These are phyloP conservation scores for Ophiostoma sp. DNA, from an alignment of 2,329 filamentous ascomycete genomes.

Conservation along the genomic window DNA sequence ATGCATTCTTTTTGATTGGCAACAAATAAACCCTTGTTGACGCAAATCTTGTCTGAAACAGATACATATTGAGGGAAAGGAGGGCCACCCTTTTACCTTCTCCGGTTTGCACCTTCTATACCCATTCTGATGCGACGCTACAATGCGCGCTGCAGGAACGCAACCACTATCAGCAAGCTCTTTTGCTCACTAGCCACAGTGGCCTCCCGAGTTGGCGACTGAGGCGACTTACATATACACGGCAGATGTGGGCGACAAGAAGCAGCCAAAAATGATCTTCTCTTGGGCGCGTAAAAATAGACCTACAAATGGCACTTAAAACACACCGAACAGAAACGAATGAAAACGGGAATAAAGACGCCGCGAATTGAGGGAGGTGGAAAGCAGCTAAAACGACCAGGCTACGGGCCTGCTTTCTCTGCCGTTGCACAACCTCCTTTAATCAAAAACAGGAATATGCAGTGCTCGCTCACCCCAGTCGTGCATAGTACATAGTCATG, in stretches of 20 bases:
- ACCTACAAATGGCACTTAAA: constrained; percentile 2
- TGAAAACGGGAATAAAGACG: background rate
- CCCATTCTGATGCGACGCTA: constrained; percentile 9
- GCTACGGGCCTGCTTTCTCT: background rate
- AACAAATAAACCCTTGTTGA: background rate
- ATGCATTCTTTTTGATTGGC: background rate
- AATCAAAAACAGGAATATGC: constrained; percentile 8
- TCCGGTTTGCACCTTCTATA: background rate
- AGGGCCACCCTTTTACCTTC: background rate
- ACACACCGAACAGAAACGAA: background rate
- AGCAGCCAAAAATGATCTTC: background rate
- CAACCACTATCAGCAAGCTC: background rate
- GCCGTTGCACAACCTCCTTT: background rate
- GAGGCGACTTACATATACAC: background rate
- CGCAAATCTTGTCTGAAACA: constrained; percentile 20
- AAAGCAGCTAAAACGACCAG: background rate
- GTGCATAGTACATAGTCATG: background rate
- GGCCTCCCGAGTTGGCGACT: background rate
- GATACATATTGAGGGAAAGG: background rate
- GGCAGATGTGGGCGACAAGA: background rate
- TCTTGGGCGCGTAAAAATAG: constrained; percentile 14
- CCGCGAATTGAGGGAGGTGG: background rate
- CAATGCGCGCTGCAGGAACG: constrained; percentile 6
- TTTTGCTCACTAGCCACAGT: constrained; percentile 1
- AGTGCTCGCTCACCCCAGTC: background rate